A percentile compares a stretch with the other conserved stretches of the same genome.
Conservation (phyloP, 306 rosid genomes). For the Quercus dentata region DNA sequence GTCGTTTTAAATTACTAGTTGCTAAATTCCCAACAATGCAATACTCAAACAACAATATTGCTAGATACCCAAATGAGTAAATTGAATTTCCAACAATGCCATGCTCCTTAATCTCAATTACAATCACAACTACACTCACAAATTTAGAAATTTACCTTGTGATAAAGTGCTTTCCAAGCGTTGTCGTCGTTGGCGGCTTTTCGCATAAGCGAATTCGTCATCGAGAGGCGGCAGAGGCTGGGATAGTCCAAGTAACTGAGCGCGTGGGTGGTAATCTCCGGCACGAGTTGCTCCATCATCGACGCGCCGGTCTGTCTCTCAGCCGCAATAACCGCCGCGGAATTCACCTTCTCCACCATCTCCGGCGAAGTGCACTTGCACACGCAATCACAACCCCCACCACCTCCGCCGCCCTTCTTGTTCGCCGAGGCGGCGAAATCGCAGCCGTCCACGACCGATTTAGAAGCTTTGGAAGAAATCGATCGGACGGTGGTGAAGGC, state of each 20-base stretch:
- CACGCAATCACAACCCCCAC: slow-evolving; percentile 34
- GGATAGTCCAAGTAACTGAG: slow-evolving; percentile 97
- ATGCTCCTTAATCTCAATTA: background rate
- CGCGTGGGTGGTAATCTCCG: slow-evolving; percentile 97
- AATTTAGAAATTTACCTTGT: slow-evolving; percentile 52
- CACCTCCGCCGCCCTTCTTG: background rate
- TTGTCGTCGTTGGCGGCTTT: slow-evolving; percentile 95
- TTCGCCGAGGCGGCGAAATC: background rate
- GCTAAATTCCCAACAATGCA: too few species aligned
- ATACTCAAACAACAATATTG: too few species aligned
- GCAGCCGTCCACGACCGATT: slow-evolving; percentile 11
- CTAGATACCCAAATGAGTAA: too few species aligned
- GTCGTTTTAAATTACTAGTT: too few species aligned
- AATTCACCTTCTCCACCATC: slow-evolving; percentile 39
- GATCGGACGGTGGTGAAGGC: slow-evolving; percentile 57
- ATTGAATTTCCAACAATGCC: background rate
- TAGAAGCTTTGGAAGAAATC: slow-evolving; percentile 11
- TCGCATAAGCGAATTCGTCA: slow-evolving; percentile 96
- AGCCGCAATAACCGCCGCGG: slow-evolving; percentile 21
- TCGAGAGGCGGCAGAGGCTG: slow-evolving; percentile 88
- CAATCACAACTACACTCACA: too few species aligned
- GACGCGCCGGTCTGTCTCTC: slow-evolving; percentile 76
- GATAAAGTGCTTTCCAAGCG: slow-evolving; percentile 98
- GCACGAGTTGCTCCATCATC: slow-evolving; percentile 99
- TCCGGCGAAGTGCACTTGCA: slow-evolving; percentile 14